Evolutionary conservation across 441 rosid species (phyloP).

Genomic region (Croton setiger): DNA sequence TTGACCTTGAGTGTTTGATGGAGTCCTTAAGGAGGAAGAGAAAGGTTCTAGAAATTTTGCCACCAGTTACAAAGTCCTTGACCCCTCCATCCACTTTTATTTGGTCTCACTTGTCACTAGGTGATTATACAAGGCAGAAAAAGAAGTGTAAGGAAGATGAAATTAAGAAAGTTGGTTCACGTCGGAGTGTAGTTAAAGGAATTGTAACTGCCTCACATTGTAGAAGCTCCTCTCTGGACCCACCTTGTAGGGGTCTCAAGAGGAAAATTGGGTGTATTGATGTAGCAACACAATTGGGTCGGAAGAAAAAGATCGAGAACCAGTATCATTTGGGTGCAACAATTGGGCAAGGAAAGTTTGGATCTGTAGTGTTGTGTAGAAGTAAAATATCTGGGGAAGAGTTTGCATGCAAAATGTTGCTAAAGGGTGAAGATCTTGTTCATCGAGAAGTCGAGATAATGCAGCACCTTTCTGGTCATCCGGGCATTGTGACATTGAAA

Average conservation of each 20-base stretch:
- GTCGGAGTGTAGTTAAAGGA: slow-evolving; percentile 55
- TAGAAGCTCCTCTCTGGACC: slow-evolving; percentile 49
- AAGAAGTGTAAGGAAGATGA: slow-evolving; percentile 68
- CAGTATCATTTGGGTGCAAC: slow-evolving; percentile 49
- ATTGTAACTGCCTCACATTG: slow-evolving; percentile 78
- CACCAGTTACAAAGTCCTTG: slow-evolving; percentile 3
- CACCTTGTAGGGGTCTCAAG: slow-evolving; percentile 71
- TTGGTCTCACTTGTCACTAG: slow-evolving; percentile 55
- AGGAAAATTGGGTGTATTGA: slow-evolving; percentile 91
- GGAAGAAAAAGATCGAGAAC: slow-evolving; percentile 66
- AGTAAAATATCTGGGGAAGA: slow-evolving; percentile 47
- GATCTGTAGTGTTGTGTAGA: slow-evolving; percentile 64
- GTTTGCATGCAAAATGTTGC: slow-evolving; percentile 69
- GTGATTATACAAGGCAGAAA: slow-evolving; percentile 57
- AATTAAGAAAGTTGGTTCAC: slow-evolving; percentile 39
- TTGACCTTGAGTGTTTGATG: slow-evolving; percentile 12
- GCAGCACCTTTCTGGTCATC: slow-evolving; percentile 88
- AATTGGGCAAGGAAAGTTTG: slow-evolving; percentile 73
- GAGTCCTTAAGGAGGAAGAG: slow-evolving; percentile 24
- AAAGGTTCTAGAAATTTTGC: slow-evolving; percentile 18
- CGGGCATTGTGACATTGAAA: slow-evolving; percentile 69
- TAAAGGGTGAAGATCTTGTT: slow-evolving; percentile 70
- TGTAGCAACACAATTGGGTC: slow-evolving; percentile 54
- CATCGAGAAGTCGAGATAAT: slow-evolving; percentile 85
- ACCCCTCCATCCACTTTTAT: slow-evolving; percentile 8